phyloP scores from a whole-genome alignment of 371 early-diverging fungal species.

The Parasitella parasitica region DNA sequence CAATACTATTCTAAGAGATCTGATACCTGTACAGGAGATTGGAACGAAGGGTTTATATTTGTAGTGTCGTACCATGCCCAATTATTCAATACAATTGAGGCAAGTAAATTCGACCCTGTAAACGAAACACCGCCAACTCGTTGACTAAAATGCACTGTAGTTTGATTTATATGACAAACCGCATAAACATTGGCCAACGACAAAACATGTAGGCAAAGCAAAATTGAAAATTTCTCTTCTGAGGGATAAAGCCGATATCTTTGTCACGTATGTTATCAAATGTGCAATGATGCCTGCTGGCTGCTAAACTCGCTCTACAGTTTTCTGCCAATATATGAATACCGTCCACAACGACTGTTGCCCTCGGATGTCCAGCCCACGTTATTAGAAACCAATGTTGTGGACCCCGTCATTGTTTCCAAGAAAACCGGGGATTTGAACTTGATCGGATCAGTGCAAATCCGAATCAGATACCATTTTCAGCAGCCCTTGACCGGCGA shows the following conservation, averaged over 20 bases:
- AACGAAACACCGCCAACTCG: neutral
- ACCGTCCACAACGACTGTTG: conserved; percentile 13
- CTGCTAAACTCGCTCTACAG: neutral
- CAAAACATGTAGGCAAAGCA: conserved; percentile 41
- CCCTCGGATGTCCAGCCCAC: conserved; percentile 13
- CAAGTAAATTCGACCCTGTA: neutral
- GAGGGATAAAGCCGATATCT: conserved; percentile 10
- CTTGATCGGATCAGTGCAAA: conserved; percentile 38
- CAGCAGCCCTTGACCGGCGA: conserved; percentile 18
- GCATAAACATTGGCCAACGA: conserved; percentile 38
- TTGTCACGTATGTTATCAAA: conserved; percentile 21
- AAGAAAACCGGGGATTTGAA: conserved; percentile 7
- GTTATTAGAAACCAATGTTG: conserved; percentile 1
- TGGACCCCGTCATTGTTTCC: conserved; percentile 5
- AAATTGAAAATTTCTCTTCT: conserved; percentile 22
- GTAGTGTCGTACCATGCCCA: conserved; percentile 73
- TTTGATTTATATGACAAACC: conserved; percentile 46
- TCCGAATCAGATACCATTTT: conserved; percentile 38
- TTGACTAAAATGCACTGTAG: conserved; percentile 10
- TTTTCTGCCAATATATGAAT: conserved; percentile 34
- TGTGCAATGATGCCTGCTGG: too few species aligned
- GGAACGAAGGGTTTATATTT: conserved; percentile 79
- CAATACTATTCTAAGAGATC: conserved; percentile 36
- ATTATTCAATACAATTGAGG: conserved; percentile 57
- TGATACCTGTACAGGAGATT: conserved; percentile 53